Base-by-base conservation (phyloP, 768 basidiomycete genomes). In the Suillus paluster region DNA sequence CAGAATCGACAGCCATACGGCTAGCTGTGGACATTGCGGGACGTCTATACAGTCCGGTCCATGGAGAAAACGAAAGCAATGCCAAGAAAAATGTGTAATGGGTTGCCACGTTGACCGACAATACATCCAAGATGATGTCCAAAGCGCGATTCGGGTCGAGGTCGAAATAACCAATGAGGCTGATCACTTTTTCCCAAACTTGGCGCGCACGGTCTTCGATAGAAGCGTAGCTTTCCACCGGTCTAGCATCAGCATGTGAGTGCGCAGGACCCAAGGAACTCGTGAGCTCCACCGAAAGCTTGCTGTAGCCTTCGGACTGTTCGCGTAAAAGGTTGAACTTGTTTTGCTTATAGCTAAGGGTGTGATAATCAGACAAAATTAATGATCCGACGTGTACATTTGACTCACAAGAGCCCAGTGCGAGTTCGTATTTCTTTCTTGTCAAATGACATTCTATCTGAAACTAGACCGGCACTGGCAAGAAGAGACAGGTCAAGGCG, bases 291-390 rank as follows among this genome's bases (percentile, higher is more conserved):
- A 90, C 86, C 30, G 90, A 86, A 36, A 99, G 86, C 75, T 96
- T 95, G 73, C 94, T 94, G 78, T 95, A 99, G 9, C 97, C 97
- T 79, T 99, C 97, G 1, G 95, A 95, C 69, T 97, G 94, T 78
- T 99, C 97, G 41, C 97, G 90, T 17, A 98, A 85, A 42, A 99
- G 85, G 72, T 99, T 99, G 81, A 96, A 97, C 77, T 99, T 99
- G 79, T 95, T 95, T 75, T 99, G 97, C 75, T 95, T 95, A 80
- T 95, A 97, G 73, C 94, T 96, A 71, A n/a, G 58, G 19, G 27
- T 27, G 53, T n/a, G 39, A 27, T 23, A 39, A 60, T 23, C 36
- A 27, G 25, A 63, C 48, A 25, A 61, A 42, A 57, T 61, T 57
- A 41, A 52, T 10, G 34, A 48, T 44, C 39, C 10, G 42, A 4